Base-by-base conservation (phyloP, 441 rosid genomes). In the Adansonia madagascariensis region DNA sequence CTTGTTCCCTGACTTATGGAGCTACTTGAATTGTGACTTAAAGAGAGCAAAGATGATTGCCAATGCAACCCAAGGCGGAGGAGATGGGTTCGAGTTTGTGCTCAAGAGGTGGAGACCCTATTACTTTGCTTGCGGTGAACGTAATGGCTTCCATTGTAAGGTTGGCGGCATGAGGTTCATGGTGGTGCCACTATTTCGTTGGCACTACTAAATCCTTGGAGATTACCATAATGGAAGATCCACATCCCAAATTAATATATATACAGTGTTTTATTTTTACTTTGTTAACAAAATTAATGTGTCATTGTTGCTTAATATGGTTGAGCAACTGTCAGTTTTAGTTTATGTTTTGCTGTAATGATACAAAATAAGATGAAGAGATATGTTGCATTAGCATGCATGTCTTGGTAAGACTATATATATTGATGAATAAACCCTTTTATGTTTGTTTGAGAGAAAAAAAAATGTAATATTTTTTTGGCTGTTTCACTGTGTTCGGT, bases 121-220 rank as follows among this genome's bases (percentile, higher is more conserved):
- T 82, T 90, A 81, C 75, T 86, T 90, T 43, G 89, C 91, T 0
- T 90, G 92, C 20, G 93, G 90, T 3, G 92, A 83, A 59, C 83
- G 75, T 11, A 71, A 82, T 0, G 93, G 94, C 57, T 15, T 85
- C 78, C 93, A 92, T 7, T 92, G 94, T 77, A 86, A 43, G 67
- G 75, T 77, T n/a, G 93, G 94, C 7, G 77, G 69, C 43, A 91
- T 89, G 94, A 91, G 88, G 89, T 91, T 93, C 74, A 79, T 79
- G 18, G 84, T 84, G 56, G 31, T 79, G 80, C 93, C 97, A 2
- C 56, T 82, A 66, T 78, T 82, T 18, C 93, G 76, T 11, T 87
- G 86, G 85, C 79, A 73, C 31, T 76, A 75, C 52, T 17, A 63
- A 15, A 63, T 2, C 2, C 18, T 14, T 15, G 46, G 46, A 39